Evolutionary conservation across 2,329 filamentous ascomycete genomes (phyloP), one percentile per base, ranked within the genome.

Genomic region (Alternaria gansuensis): DNA sequence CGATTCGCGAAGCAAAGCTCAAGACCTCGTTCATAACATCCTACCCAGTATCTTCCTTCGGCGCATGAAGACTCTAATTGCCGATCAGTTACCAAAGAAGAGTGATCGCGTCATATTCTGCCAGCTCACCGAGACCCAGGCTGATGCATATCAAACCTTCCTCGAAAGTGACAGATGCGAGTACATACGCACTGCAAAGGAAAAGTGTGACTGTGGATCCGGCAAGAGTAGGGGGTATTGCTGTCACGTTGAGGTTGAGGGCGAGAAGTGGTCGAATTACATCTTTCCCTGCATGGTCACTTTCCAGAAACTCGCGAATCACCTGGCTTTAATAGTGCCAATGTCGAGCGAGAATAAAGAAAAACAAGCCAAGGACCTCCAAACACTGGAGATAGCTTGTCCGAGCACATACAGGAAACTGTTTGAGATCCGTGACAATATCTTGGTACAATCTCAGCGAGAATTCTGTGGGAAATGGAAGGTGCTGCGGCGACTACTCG

Each of bases 401-500:
- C 94, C 95, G 0, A 82, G 90, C 34, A 81, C 83, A 2, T 97
- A 92, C 91, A 82, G 88, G 69, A 81, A 88, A 21, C 82, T 97
- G 0, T 95, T 93, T 72, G 81, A 82, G 10, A 86, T 89, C 21
- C 85, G 92, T 41, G 92, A 97, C 67, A 91, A 88, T 8, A 89
- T 98, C 58, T 79, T 91, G 50, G 90, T 90, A 67, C 89, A 93
- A 50, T 89, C 93, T 1, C 93, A 97, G 67, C 90, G 92, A 0
- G 90, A 96, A 57, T 97, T 93, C 65, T 99, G 95, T 72, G 95
- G 95, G 3, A 99, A 99, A 78, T 99, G 95, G 95, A 93, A 92
- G 72, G 87, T 99, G 1, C 77, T 99, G 29, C 91, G 89, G 75
- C 93, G 92, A 68, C 82, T 99, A 4, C 84, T 99, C 6, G 89